Evolutionary conservation across 2,329 filamentous ascomycete genomes (phyloP).

Genomic region (Sclerotinia minor): DNA sequence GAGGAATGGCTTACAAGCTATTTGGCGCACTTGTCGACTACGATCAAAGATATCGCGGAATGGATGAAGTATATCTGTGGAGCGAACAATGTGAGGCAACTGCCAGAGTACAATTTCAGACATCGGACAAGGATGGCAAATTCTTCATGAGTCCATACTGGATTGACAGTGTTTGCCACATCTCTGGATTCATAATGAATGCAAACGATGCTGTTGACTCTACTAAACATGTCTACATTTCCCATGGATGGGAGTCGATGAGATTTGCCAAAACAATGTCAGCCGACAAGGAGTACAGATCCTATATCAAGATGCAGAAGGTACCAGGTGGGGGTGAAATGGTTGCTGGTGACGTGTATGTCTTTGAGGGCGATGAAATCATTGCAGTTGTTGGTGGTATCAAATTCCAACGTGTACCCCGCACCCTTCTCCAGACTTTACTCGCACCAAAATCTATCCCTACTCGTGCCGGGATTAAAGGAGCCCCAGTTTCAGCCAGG

Average conservation of each 20-base stretch:
- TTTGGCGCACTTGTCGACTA: constrained; percentile 58
- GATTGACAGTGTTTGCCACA: constrained; percentile 59
- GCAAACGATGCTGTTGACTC: constrained; percentile 45
- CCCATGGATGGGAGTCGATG: constrained; percentile 37
- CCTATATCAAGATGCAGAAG: constrained; percentile 40
- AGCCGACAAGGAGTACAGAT: constrained; percentile 32
- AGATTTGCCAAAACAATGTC: constrained; percentile 33
- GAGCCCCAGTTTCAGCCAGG: neutral
- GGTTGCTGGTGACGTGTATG: constrained; percentile 43
- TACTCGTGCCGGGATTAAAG: constrained; percentile 3
- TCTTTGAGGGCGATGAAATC: constrained; percentile 42
- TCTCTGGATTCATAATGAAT: constrained; percentile 63
- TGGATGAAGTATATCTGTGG: constrained; percentile 55
- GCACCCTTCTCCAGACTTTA: constrained; percentile 23
- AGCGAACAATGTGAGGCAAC: constrained; percentile 51
- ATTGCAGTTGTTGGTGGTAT: constrained; percentile 42
- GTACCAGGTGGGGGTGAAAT: constrained; percentile 38
- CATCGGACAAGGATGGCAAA: constrained; percentile 49
- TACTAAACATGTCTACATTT: constrained; percentile 36
- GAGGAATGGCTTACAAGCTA: constrained; percentile 73
- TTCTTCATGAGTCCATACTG: constrained; percentile 59
- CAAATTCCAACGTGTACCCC: constrained; percentile 27
- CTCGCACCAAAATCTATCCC: constrained; percentile 23
- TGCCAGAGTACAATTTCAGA: constrained; percentile 50
- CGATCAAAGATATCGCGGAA: constrained; percentile 52